Conservation (phyloP, 176 grass and related monocot genomes). For the Rhynchospora pubera region DNA sequence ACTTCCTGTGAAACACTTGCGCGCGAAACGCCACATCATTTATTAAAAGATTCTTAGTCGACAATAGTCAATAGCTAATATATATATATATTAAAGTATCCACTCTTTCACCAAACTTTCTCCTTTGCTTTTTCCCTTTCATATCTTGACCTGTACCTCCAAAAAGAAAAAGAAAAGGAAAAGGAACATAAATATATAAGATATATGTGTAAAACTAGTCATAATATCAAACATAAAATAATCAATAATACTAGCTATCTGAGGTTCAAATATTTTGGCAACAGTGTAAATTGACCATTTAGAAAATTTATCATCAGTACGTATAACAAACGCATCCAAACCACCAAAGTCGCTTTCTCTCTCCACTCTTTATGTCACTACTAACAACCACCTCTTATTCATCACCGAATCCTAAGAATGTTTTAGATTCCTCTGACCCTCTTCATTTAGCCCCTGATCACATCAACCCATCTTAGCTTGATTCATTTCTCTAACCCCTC, state of each 20-base stretch:
- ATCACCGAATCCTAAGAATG: slow-evolving; percentile 66
- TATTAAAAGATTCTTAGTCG: not conserved
- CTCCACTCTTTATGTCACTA: slow-evolving; percentile 4
- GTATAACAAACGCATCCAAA: not conserved
- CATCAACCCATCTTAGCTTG: slow-evolving; percentile 7
- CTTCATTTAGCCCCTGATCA: slow-evolving; percentile 29
- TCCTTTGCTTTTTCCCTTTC: slow-evolving; percentile 5
- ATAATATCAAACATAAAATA: not conserved
- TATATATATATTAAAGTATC: slow-evolving; percentile 10
- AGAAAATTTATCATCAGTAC: slow-evolving; percentile 5
- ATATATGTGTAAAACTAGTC: not conserved
- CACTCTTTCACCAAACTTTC: slow-evolving; percentile 20
- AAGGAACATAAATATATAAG: not conserved
- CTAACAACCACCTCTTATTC: slow-evolving; percentile 28
- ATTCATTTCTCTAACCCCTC: not conserved
- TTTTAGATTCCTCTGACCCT: slow-evolving; percentile 72
- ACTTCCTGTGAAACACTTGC: not conserved
- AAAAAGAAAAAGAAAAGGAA: not conserved
- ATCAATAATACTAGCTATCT: not conserved
- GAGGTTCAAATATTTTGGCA: not conserved
- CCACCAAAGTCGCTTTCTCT: not conserved
- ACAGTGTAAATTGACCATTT: slow-evolving; percentile 1
- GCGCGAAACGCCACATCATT: not conserved
- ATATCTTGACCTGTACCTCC: slow-evolving; percentile 2
- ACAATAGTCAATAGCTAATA: not conserved